A percentile compares a stretch with the other conserved stretches of the same genome.
Conservation (phyloP, 1,139 yeast genomes). For the Magnusiomyces paraingens region DNA sequence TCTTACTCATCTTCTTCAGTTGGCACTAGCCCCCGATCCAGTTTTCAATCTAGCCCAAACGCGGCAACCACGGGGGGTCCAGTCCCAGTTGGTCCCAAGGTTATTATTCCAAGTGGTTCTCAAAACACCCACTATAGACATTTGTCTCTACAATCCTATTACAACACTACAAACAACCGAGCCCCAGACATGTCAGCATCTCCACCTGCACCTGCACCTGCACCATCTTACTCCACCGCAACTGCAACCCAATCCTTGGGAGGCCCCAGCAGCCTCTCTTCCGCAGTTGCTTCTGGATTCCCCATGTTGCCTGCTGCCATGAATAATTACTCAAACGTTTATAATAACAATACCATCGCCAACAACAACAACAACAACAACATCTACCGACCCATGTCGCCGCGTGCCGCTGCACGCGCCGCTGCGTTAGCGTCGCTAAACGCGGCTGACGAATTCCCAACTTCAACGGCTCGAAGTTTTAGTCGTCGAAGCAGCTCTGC, state of each 20-base stretch:
- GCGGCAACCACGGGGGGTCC: slow-evolving; percentile 7
- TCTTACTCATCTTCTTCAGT: neutral
- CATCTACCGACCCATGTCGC: neutral
- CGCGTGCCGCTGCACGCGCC: slow-evolving; percentile 3
- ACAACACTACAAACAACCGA: slow-evolving; percentile 10
- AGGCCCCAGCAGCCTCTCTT: neutral
- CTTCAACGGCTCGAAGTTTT: too few species aligned
- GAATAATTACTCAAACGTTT: too few species aligned
- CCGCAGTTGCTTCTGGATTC: neutral
- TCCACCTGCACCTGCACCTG: neutral
- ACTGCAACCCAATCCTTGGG: neutral
- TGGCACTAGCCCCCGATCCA: neutral
- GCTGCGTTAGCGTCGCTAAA: slow-evolving; percentile 2
- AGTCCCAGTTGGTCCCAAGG: neutral
- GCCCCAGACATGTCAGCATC: slow-evolving; percentile 7
- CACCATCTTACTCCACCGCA: neutral
- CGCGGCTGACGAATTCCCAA: neutral
- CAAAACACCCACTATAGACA: slow-evolving; percentile 9
- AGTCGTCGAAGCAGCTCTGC: too few species aligned
- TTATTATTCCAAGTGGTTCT: neutral
- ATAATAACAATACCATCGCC: neutral
- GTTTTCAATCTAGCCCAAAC: neutral
- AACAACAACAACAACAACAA: neutral
- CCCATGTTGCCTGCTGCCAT: too few species aligned
- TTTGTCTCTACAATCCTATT: slow-evolving; percentile 14